Conservation (phyloP, 139 green algal genomes). For the Chlorella sorokiniana region DNA sequence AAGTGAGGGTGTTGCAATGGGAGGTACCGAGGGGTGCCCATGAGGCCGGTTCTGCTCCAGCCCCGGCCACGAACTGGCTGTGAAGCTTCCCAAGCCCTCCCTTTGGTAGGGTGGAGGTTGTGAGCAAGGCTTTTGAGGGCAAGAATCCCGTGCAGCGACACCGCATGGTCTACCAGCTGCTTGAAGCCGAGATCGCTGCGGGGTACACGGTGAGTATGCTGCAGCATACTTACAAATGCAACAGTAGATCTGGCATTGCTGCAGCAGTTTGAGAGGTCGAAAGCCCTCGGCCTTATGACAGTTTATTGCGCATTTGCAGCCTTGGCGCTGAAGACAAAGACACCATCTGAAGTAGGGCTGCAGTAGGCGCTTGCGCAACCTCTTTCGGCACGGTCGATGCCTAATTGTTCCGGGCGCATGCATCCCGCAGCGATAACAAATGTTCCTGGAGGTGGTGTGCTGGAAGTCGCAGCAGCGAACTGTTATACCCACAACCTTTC, state of each 20-base stretch:
- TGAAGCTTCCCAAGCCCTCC: neutral
- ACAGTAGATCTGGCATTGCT: too few species aligned
- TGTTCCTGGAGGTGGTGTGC: neutral
- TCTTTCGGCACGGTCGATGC: neutral
- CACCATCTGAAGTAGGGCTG: neutral
- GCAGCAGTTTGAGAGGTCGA: too few species aligned
- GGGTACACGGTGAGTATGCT: too few species aligned
- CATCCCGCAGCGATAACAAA: neutral
- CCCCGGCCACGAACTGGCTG: too few species aligned
- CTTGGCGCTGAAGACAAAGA: constrained; percentile 52
- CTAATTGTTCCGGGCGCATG: neutral
- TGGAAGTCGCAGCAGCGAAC: too few species aligned
- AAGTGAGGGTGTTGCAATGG: neutral
- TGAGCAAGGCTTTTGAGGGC: constrained; percentile 54
- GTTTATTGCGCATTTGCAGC: too few species aligned
- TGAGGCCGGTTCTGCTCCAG: neutral
- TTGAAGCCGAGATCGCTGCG: constrained; percentile 53
- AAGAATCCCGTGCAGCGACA: constrained; percentile 55
- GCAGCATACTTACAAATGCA: too few species aligned
- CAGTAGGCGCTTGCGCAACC: neutral
- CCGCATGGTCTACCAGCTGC: constrained; percentile 59
- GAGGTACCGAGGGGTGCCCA: neutral
- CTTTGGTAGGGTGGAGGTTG: constrained; percentile 48
- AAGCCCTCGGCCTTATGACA: too few species aligned
- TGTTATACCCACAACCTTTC: too few species aligned